A percentile compares a stretch with the other conserved stretches of the same genome.
Evolutionary conservation across 2,329 filamentous ascomycete species (phyloP).

Genomic region (Phialocephala subalpina): DNA sequence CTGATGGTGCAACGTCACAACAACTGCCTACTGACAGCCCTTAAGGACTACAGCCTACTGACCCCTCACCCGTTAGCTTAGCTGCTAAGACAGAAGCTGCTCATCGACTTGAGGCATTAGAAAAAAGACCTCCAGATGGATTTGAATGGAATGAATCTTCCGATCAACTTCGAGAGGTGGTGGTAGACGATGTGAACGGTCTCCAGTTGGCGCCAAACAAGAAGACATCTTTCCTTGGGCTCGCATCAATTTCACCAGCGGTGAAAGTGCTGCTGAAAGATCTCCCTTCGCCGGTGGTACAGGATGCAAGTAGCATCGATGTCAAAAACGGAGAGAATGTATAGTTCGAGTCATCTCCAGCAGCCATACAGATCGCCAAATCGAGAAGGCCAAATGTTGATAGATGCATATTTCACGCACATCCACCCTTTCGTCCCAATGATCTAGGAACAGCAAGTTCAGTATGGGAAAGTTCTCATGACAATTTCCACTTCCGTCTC

Average conservation of each 20-base stretch:
- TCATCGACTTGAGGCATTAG: background rate
- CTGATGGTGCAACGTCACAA: background rate
- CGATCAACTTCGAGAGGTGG: background rate
- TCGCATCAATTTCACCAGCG: background rate
- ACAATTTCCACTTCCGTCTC: no score
- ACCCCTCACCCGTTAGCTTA: background rate
- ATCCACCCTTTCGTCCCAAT: slow-evolving; percentile 2
- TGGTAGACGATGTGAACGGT: slow-evolving; percentile 10
- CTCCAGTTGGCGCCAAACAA: background rate
- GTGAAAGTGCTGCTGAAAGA: background rate
- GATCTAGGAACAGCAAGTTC: no score
- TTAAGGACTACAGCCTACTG: background rate
- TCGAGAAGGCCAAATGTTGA: background rate
- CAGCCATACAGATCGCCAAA: background rate
- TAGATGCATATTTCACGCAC: slow-evolving; percentile 6
- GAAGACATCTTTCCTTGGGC: background rate
- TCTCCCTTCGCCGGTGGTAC: background rate
- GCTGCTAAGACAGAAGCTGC: background rate
- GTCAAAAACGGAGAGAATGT: background rate
- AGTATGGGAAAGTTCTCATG: no score
- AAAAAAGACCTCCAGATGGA: slow-evolving; percentile 3
- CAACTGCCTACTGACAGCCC: background rate
- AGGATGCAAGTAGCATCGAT: background rate
- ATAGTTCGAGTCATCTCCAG: background rate
- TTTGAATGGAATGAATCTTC: slow-evolving; percentile 13